Evolutionary conservation across 2,329 filamentous ascomycete genomes (phyloP), one percentile per base, ranked within the genome.

Genomic region (Hirsutella minnesotensis): DNA sequence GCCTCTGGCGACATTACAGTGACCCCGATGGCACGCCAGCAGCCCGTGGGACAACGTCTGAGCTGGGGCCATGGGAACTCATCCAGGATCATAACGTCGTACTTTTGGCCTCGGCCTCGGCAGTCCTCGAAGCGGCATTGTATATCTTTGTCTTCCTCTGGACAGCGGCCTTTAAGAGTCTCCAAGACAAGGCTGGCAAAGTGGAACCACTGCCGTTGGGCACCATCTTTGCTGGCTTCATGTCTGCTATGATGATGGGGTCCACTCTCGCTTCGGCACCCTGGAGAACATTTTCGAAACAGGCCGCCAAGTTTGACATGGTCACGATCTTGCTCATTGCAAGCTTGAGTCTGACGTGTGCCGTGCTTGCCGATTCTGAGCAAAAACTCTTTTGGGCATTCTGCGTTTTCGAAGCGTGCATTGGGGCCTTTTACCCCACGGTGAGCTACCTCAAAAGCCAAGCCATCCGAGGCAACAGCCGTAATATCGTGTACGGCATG

Each of bases 81-180:
- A 18, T 51, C 2, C 29, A 18, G 12, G 41, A 47, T 29, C 40
- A 39, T 24, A 46, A 68, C 3, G 68, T 79, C 41, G 53, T 75
- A 16, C 63, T 70, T 2, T 59, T 80, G 4, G 67, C 64, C 2
- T 56, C 78, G 35, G 65, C 69, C 3, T 72, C 72, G 4, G 75
- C 68, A 45, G 68, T 76, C 53, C 78, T 79, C 51, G 77, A 81
- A 57, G 74, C 74, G 18, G 68, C 72, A 22, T 74, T 79, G 64
- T 79, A 79, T 51, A 63, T 80, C 10, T 79, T 79, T 51, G 72
- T 80, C 44, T 79, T 78, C 56, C 78, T 77, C 61, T 79, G 75
- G 69, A 72, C 73, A 1, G 69, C 73, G 1, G 68, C 73, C 3
- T 58, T 80, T n/a, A 69, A 63, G 46, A 60, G 62, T 13, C 60